Percentiles rank a stretch among this genome's conserved stretches.
Conservation (phyloP, 2,329 filamentous ascomycete species). For the Tricladium varicosporioides region DNA sequence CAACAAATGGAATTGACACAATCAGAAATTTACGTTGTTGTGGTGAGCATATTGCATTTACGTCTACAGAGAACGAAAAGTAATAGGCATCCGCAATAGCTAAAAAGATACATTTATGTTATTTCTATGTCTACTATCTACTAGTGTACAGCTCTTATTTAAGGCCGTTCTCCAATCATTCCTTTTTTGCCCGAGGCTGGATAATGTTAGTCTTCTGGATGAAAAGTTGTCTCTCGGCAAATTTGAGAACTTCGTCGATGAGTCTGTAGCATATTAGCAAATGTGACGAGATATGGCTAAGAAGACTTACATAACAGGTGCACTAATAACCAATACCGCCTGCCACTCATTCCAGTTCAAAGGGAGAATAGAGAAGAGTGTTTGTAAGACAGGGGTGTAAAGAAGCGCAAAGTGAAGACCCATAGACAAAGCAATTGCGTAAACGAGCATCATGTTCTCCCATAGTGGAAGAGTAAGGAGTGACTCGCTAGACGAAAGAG, state of each 20-base stretch:
- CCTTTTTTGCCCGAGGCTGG: constrained; percentile 31
- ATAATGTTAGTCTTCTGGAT: constrained; percentile 33
- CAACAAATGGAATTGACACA: constrained; percentile 21
- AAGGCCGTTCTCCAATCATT: constrained; percentile 19
- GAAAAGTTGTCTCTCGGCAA: constrained; percentile 54
- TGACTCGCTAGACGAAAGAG: constrained; percentile 90
- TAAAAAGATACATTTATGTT: constrained; percentile 9
- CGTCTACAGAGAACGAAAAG: neutral
- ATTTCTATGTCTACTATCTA: constrained; percentile 30
- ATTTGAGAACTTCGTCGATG: constrained; percentile 68
- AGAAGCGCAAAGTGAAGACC: constrained; percentile 89
- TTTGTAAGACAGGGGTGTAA: constrained; percentile 86
- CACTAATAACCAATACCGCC: constrained; percentile 83
- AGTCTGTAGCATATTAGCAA: constrained; percentile 41
- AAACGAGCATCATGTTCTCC: constrained; percentile 98
- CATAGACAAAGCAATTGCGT: constrained; percentile 92
- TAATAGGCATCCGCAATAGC: neutral
- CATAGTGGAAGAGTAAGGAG: constrained; percentile 92
- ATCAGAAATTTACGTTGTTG: constrained; percentile 9
- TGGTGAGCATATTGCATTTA: neutral
- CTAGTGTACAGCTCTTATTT: constrained; percentile 20
- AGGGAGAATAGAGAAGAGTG: constrained; percentile 86
- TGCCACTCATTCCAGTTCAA: constrained; percentile 87
- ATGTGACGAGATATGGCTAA: neutral
- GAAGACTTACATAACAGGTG: constrained; percentile 80